Evolutionary conservation across 768 basidiomycete species (phyloP), one percentile per base, ranked within the genome.

Genomic region (Tulasnella sp.): DNA sequence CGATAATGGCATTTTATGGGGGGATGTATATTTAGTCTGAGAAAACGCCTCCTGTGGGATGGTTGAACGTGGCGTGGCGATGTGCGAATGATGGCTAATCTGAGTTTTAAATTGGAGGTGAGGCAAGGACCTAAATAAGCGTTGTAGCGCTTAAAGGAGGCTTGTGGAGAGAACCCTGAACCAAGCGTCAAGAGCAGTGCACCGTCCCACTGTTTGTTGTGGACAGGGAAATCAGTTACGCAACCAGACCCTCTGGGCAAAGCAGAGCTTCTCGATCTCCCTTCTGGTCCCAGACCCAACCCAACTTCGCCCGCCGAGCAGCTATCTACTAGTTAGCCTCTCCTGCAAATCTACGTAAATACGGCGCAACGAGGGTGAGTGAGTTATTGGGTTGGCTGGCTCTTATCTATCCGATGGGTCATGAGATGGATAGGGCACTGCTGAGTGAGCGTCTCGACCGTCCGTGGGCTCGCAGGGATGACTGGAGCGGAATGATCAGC

Each of bases 351-450:
- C 61, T 67, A 67, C 61, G 61, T 67, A 67, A 67, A 67, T 67
- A 26, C 5, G 61, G 26, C 55, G 55, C 55, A 57, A 29, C 55
- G 29, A 29, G 29, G 51, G n/a, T 6, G 18, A 1, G 18, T n/a
- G n/a, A 26, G 10, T 35, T 67, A 10, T 5, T 20, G 5, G 16
- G 11, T n/a, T n/a, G n/a, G n/a, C n/a, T n/a, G n/a, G n/a, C n/a
- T n/a, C 61, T 67, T 67, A 67, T 67, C 61, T 67, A 67, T 67
- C 61, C 61, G 61, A 67, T 67, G 61, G 61, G 61, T 67, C 61
- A 67, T 67, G 32, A 51, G 51, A n/a, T 51, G 3, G 51, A 5
- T 44, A 15, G 51, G 51, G 51, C 51, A n/a, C 20, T 51, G 51
- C 51, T 51, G 51, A 51, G 23, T 35, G 61, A 15, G 61, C 16